Percentiles rank a stretch among this genome's conserved stretches.
phyloP scores from a whole-genome alignment of 352 stramenopile genomes.

The Lagenidium giganteum region DNA sequence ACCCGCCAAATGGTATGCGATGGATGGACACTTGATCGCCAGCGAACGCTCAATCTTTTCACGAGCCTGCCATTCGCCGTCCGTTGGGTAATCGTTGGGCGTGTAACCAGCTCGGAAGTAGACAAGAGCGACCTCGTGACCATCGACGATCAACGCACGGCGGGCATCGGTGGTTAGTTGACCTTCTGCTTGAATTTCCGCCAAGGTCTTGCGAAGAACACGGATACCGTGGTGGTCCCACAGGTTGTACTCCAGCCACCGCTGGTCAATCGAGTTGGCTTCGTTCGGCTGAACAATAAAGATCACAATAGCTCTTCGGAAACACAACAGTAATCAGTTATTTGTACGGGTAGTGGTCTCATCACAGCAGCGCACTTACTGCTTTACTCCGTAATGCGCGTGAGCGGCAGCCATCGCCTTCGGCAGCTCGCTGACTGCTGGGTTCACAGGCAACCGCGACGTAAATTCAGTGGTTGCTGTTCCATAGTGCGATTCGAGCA shows the following conservation, averaged over 20 bases:
- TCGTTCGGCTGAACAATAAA: conserved; percentile 91
- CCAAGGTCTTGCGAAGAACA: conserved; percentile 73
- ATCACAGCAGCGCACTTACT: conserved; percentile 31
- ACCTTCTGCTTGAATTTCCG: conserved; percentile 41
- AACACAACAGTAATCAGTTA: background rate
- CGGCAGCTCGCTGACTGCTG: conserved; percentile 63
- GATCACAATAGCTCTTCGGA: conserved; percentile 64
- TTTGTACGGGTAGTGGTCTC: background rate
- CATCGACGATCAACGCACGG: conserved; percentile 52
- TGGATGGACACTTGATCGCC: conserved; percentile 95
- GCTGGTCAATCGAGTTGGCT: conserved; percentile 90
- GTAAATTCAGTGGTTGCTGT: conserved; percentile 29
- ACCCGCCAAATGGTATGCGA: conserved; percentile 96
- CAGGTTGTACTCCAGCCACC: conserved; percentile 91
- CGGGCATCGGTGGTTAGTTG: conserved; percentile 31
- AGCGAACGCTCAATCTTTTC: conserved; percentile 86
- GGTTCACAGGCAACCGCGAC: conserved; percentile 49
- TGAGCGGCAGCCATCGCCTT: conserved; percentile 60
- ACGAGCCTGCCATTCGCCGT: conserved; percentile 88
- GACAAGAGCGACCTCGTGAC: conserved; percentile 86
- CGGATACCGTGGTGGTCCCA: conserved; percentile 78
- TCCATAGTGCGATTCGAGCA: conserved; percentile 49
- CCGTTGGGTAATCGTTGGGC: conserved; percentile 92
- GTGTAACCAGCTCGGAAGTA: conserved; percentile 97
- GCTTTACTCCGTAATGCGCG: conserved; percentile 60